Percentiles rank a stretch among this genome's conserved stretches.
Conservation (phyloP, 2,329 filamentous ascomycete species). For the Pseudocercospora musae region DNA sequence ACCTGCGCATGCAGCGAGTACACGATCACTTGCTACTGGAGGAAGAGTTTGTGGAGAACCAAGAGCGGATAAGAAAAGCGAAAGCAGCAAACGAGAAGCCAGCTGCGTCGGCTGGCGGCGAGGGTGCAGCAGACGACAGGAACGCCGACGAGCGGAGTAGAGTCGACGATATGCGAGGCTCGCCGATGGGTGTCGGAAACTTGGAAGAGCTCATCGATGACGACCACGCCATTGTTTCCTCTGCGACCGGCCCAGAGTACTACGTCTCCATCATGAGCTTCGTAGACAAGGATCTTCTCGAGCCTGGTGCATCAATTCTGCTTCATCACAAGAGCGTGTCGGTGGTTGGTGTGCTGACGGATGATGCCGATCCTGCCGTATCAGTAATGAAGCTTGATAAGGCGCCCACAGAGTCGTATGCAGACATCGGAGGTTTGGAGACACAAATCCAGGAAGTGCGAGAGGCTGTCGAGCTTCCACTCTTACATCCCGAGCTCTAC, state of each 20-base stretch:
- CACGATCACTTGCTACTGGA: conserved; percentile 96
- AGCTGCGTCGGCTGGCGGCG: conserved; percentile 56
- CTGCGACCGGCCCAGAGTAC: conserved; percentile 95
- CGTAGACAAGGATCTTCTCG: conserved; percentile 95
- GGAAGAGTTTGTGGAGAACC: conserved; percentile 98
- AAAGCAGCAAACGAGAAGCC: conserved; percentile 73
- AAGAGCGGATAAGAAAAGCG: conserved; percentile 89
- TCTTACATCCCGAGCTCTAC: conserved; percentile 94
- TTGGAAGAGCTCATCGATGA: conserved; percentile 1
- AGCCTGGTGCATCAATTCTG: conserved; percentile 91
- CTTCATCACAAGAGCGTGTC: conserved; percentile 97
- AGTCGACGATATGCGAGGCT: conserved; percentile 97
- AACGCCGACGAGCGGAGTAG: conserved; percentile 92
- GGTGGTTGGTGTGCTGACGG: conserved; percentile 93
- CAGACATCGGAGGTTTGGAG: conserved; percentile 95
- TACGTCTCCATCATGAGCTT: conserved; percentile 99
- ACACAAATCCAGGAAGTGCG: conserved; percentile 95
- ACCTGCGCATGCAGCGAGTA: conserved; percentile 96
- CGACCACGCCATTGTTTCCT: conserved; percentile 65
- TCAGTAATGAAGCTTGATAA: conserved; percentile 99
- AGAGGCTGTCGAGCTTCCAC: conserved; percentile 91
- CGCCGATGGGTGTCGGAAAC: conserved; percentile 50
- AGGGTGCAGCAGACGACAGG: conserved; percentile 75
- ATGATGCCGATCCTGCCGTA: conserved; percentile 91
- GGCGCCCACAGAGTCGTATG: conserved; percentile 95